Evolutionary conservation across 768 basidiomycete species (phyloP).

Genomic region (Termitomyces sp.): DNA sequence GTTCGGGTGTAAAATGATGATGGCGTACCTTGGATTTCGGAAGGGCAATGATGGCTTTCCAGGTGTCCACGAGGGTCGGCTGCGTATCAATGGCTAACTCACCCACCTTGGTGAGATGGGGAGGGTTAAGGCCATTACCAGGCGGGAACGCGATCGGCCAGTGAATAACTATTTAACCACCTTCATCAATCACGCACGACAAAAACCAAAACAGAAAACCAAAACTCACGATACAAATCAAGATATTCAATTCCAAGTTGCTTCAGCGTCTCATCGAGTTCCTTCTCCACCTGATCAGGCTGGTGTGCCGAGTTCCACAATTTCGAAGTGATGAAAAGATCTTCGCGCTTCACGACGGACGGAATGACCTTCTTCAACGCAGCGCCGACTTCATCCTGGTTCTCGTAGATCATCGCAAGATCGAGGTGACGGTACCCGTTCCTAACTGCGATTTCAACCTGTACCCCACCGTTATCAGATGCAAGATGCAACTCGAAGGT

Average conservation of each 20-base stretch:
- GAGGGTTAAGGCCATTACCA: conserved; percentile 55
- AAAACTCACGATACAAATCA: conserved; percentile 70
- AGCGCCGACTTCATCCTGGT: conserved; percentile 75
- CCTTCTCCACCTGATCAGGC: conserved; percentile 65
- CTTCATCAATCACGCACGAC: neutral
- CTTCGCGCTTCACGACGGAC: conserved; percentile 74
- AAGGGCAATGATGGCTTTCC: conserved; percentile 77
- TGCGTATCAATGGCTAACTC: conserved; percentile 55
- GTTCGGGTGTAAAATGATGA: neutral
- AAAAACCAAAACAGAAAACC: neutral
- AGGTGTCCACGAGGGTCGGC: conserved; percentile 72
- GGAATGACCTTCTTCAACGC: conserved; percentile 78
- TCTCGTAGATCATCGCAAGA: conserved; percentile 75
- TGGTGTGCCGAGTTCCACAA: conserved; percentile 79
- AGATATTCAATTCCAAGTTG: conserved; percentile 76
- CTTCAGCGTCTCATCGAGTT: conserved; percentile 71
- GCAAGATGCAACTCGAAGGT: conserved; percentile 1
- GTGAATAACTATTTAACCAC: conserved; percentile 57
- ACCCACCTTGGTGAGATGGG: conserved; percentile 41
- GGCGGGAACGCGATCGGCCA: conserved; percentile 75
- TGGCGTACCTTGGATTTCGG: conserved; percentile 64
- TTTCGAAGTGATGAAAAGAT: conserved; percentile 81
- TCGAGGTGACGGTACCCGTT: conserved; percentile 86
- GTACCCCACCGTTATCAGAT: conserved; percentile 2
- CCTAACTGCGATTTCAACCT: conserved; percentile 76